phyloP scores from a whole-genome alignment of 371 early-diverging fungal species.

The Syncephalastrum sp. region DNA sequence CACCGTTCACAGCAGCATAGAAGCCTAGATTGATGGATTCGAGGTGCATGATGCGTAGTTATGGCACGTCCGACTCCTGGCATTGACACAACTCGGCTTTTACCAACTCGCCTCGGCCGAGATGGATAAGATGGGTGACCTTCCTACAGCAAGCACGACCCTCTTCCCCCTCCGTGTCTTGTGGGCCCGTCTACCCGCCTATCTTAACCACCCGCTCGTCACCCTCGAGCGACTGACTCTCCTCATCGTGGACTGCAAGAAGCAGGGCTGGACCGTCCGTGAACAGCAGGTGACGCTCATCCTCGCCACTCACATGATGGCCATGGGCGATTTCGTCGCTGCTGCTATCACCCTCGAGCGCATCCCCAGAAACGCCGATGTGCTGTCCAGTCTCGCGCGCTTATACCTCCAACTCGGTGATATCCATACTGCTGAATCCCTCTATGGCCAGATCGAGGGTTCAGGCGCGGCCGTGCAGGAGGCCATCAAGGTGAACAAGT shows the following conservation, averaged over 20 bases:
- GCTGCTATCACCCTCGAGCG: slow-evolving; percentile 41
- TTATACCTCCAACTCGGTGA: slow-evolving; percentile 60
- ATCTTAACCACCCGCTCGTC: slow-evolving; percentile 45
- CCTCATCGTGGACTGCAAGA: slow-evolving; percentile 54
- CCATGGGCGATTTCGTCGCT: slow-evolving; percentile 45
- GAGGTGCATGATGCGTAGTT: slow-evolving; percentile 25
- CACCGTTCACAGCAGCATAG: neutral
- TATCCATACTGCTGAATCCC: slow-evolving; percentile 35
- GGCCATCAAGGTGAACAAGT: slow-evolving; percentile 47
- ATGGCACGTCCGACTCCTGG: slow-evolving; percentile 57
- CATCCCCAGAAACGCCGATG: slow-evolving; percentile 37
- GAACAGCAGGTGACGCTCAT: slow-evolving; percentile 56
- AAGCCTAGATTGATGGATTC: neutral
- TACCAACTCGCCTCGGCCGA: slow-evolving; percentile 63
- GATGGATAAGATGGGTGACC: slow-evolving; percentile 58
- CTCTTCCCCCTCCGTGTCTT: slow-evolving; percentile 59
- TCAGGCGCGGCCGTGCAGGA: slow-evolving; percentile 26
- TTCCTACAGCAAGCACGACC: slow-evolving; percentile 48
- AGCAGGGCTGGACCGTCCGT: slow-evolving; percentile 17
- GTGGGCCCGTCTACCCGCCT: slow-evolving; percentile 51
- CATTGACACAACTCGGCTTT: slow-evolving; percentile 51
- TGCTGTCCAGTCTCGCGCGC: slow-evolving; percentile 53
- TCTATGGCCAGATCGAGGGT: slow-evolving; percentile 41
- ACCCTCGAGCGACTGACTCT: slow-evolving; percentile 54
- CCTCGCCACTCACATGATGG: slow-evolving; percentile 50